These are phyloP conservation scores for Hygrocybe punicea DNA, from an alignment of 768 basidiomycete genomes.

Conservation along the genomic window DNA sequence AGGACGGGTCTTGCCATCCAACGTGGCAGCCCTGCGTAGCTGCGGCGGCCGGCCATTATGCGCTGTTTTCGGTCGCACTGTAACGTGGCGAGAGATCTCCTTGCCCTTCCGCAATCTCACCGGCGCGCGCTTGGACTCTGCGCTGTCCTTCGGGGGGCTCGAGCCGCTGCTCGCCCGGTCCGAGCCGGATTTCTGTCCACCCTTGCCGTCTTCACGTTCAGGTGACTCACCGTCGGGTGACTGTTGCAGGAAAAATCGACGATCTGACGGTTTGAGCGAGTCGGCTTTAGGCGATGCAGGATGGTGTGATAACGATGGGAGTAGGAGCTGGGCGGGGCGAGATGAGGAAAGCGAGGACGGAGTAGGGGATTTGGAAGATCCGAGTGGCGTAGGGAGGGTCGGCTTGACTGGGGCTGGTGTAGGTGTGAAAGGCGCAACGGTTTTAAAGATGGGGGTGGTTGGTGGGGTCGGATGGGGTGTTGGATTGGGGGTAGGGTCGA, in stretches of 20 bases:
- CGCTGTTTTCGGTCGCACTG: slow-evolving; percentile 4
- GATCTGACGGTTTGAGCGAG: slow-evolving; percentile 12
- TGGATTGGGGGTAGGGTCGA: slow-evolving; percentile 74
- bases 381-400: too few species aligned
- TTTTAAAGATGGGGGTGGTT: slow-evolving; percentile 48
- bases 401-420: background rate
- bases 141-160: background rate
- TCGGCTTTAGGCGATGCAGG: slow-evolving; percentile 6
- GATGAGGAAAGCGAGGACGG: background rate
- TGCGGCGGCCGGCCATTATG: background rate
- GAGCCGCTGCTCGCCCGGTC: background rate
- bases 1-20: slow-evolving; percentile 16
- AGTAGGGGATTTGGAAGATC: background rate
- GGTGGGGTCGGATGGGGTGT: slow-evolving; percentile 79
- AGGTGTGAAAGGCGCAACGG: background rate
- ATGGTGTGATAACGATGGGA: background rate
- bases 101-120: background rate
- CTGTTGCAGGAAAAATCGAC: slow-evolving; percentile 13
- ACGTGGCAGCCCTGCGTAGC: background rate
- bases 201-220: background rate
- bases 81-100: slow-evolving; percentile 8
- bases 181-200: background rate
- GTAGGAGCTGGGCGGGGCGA: background rate
- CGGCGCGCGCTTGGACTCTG: background rate
- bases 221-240: slow-evolving; percentile 7